Base-by-base conservation (phyloP, 208 protist genomes). In the Leishmania arabica region DNA sequence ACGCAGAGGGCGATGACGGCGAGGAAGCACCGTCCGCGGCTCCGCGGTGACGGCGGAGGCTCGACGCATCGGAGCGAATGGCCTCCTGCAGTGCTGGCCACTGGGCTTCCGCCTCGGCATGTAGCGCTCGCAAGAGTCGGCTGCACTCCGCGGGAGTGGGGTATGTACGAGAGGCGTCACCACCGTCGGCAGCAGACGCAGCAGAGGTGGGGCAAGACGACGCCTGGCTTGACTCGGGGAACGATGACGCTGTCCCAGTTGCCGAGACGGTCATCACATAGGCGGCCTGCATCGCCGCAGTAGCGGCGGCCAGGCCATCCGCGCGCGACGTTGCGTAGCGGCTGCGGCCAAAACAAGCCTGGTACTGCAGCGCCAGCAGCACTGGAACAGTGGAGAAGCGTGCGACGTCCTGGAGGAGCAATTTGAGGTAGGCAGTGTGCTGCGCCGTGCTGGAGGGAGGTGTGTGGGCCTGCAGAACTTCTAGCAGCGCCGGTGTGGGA, bases 391-490 rank as follows among this genome's bases (percentile, higher is more conserved):
- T 86, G 0, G 86, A 73, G 70, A 90, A 88, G 70, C 72, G 76
- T 34, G 62, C 45, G 21, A 76, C 72, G 37, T 94, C 84, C 47
- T 86, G 85, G n/a, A 77, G 69, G 37, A 84, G 77, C 49, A 86
- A 74, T 9, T 78, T 84, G 19, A 88, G 77, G 62, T 86, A 90
- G 31, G 11, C 53, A 13, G 76, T 78, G 75, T 92, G 90, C 19
- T 80, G 69, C 72, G 85, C 75, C 8, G 77, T 71, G 62, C 79
- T 80, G 5, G 72, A 66, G 19, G 76, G 72, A 45, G 85, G 86
- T 19, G 89, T 92, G 65, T 89, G 82, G 2, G 77, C 75, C 40
- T 86, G 56, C 53, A 92, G 72, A n/a, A 91, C 37, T 75, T 92
- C 89, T 34, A 92, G 56, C 56, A 92, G 70, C 5, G 78, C 42